Percentiles rank a stretch among this genome's conserved stretches.
Evolutionary conservation across 1,139 yeast genomes (phyloP).

Genomic region (Candida glucosophila): DNA sequence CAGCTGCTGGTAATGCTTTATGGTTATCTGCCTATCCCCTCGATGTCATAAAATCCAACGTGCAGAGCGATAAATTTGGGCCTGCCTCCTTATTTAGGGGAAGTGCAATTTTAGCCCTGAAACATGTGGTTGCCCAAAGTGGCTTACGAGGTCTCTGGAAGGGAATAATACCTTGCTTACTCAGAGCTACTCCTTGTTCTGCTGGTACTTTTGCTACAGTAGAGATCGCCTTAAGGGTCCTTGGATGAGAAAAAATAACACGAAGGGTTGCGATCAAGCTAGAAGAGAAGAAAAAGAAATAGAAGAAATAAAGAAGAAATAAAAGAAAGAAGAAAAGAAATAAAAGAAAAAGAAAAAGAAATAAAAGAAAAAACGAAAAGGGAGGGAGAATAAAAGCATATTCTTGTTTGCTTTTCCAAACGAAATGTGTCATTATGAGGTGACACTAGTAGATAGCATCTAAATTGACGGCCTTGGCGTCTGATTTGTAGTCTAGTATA

Average conservation of each 20-base stretch:
- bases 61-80: constrained; percentile 62
- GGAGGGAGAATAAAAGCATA: no score
- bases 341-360: neutral
- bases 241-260: no score
- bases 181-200: constrained; percentile 67
- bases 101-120: constrained; percentile 36
- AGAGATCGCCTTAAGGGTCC: constrained; percentile 52
- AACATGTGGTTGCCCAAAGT: constrained; percentile 32
- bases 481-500: no score
- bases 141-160: constrained; percentile 63
- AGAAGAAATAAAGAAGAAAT: no score
- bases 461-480: no score
- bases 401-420: no score
- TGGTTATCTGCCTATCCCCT: constrained; percentile 69
- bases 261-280: no score
- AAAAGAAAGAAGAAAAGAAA: neutral
- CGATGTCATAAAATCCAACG: constrained; percentile 60
- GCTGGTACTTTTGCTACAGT: constrained; percentile 78
- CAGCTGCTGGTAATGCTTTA: constrained; percentile 62
- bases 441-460: no score
- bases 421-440: no score
- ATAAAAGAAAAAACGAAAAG: no score
- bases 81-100: constrained; percentile 35
- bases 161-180: constrained; percentile 61
- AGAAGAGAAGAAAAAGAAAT: no score